Percentiles rank a stretch among this genome's conserved stretches.
Conservation (phyloP, 352 stramenopile species). For the Phytophthora tubulina region DNA sequence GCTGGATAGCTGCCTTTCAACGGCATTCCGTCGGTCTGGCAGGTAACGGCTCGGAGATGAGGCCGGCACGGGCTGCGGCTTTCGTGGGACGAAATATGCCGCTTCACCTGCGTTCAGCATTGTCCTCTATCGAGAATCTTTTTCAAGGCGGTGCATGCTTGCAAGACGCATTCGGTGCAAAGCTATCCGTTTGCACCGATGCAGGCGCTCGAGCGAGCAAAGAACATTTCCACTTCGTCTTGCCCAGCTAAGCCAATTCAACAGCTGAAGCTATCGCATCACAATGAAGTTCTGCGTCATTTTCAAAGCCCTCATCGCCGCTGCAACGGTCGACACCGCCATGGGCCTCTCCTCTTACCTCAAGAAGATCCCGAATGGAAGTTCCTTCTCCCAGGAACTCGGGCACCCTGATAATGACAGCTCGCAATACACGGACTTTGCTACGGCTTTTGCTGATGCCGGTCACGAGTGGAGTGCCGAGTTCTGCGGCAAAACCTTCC, state of each 20-base stretch:
- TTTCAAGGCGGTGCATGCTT: slow-evolving; percentile 16
- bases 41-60: slow-evolving; percentile 13
- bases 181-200: neutral
- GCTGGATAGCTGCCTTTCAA: slow-evolving; percentile 4
- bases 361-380: slow-evolving; percentile 55
- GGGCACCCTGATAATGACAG: slow-evolving; percentile 44
- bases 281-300: slow-evolving; percentile 31
- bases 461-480: slow-evolving; percentile 31
- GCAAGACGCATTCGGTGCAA: neutral
- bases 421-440: slow-evolving; percentile 49
- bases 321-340: slow-evolving; percentile 26
- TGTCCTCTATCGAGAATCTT: slow-evolving; percentile 11
- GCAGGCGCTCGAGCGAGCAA: neutral
- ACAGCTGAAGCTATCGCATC: neutral
- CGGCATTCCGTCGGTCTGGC: slow-evolving; percentile 13
- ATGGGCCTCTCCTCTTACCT: slow-evolving; percentile 38
- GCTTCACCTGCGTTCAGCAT: slow-evolving; percentile 2
- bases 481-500: slow-evolving; percentile 38
- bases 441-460: slow-evolving; percentile 37
- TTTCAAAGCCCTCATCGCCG: slow-evolving; percentile 31
- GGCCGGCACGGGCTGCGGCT: slow-evolving; percentile 9
- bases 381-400: slow-evolving; percentile 46
- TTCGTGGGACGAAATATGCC: slow-evolving; percentile 2
- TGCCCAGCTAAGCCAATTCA: neutral
- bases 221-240: slow-evolving; percentile 11